Evolutionary conservation across 768 basidiomycete genomes (phyloP), one percentile per base, ranked within the genome.

Genomic region (Russula foetens): DNA sequence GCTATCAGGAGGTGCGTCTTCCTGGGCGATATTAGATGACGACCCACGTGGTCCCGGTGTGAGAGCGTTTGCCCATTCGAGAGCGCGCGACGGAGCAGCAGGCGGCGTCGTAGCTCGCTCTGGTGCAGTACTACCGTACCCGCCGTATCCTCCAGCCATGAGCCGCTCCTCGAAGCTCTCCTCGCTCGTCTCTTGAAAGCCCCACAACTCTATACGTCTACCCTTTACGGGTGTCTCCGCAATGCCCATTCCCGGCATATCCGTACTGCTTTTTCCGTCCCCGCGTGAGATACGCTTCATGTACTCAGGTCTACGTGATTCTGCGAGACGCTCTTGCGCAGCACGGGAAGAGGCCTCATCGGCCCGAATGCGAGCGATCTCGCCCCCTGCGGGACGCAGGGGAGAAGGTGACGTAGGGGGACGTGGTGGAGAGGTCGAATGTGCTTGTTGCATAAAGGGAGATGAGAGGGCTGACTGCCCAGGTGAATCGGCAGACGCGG

Each of bases 101-200:
- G 68, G 63, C 8, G 71, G 70, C 26, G 59, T 44, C 19, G 45
- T 38, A 6, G 70, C 70, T n/a, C 60, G 49, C 4, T 58, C 63
- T 54, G 71, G 69, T 3, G 66, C 67, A 1, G 71, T 65, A 41
- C 65, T 66, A 3, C 72, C 88, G 71, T 90, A 90, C 63, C 80
- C 79, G 1, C 84, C 86, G 71, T 90, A 90, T 8, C 89, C 88
- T 31, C 88, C 87, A 21, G 87, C 88, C 81, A 90, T 88, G 44
- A 90, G 70, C 66, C 87, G 87, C 72, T 91, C 88, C 67, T 91
- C 89, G 66, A 91, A 90, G 67, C 88, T 90, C 72, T 89, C 87
- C 70, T 89, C 88, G 17, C 65, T 66, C 11, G 65, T 64, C 59
- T 66, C 65, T 46, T 56, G 57, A 41, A 66, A 64, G 44, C 65